Conservation (phyloP, 2,329 filamentous ascomycete genomes). For the Epichloe glyceriae region DNA sequence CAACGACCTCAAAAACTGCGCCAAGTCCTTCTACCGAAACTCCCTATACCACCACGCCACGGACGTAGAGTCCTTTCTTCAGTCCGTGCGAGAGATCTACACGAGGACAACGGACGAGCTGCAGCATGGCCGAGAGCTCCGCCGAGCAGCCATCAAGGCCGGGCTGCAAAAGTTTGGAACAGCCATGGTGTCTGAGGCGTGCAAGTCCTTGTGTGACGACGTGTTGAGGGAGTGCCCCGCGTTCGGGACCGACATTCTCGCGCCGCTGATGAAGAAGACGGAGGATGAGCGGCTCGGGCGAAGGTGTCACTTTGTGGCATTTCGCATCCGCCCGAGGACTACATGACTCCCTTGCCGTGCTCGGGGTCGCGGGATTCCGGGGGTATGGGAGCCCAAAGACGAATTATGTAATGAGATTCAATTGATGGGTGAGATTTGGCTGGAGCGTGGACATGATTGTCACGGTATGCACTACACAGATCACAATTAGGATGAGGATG, state of each 20-base stretch:
- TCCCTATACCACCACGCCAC: not conserved
- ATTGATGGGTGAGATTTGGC: not conserved
- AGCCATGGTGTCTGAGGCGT: not conserved
- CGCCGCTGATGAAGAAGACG: conserved; percentile 1
- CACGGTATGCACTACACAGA: no score
- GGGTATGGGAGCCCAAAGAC: not conserved
- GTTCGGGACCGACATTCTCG: not conserved
- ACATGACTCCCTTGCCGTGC: not conserved
- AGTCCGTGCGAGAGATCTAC: not conserved
- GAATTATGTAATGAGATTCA: not conserved
- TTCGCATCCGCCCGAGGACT: not conserved
- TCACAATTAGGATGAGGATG: no score
- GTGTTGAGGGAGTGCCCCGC: not conserved
- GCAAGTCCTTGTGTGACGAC: not conserved
- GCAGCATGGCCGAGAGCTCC: not conserved
- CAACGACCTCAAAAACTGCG: not conserved
- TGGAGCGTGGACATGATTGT: no score
- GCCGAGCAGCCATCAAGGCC: not conserved
- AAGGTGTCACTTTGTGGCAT: not conserved
- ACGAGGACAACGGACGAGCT: not conserved
- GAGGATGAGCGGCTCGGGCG: not conserved
- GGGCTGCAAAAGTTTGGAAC: not conserved
- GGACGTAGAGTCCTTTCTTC: not conserved
- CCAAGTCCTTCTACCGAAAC: not conserved
- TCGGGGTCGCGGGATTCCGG: not conserved